Evolutionary conservation across 768 basidiomycete genomes (phyloP).

Genomic region (Trametes maxima): DNA sequence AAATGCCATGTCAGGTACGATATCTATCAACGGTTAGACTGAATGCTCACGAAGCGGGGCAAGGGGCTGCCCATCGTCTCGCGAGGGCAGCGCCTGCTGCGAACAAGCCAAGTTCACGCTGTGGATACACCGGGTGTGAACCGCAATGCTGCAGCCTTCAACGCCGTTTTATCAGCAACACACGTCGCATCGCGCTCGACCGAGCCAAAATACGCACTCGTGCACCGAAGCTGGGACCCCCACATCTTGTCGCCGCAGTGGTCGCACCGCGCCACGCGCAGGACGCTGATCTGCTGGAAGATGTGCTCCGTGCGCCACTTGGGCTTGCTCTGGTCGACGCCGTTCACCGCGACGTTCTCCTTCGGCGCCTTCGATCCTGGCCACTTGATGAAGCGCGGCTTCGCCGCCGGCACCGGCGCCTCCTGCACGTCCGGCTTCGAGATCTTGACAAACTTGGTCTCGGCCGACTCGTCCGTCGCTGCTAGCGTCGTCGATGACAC

Average conservation of each 20-base stretch:
- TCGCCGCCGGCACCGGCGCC: constrained; percentile 44
- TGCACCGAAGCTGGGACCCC: constrained; percentile 93
- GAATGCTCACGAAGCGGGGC: constrained; percentile 36
- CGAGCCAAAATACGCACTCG: constrained; percentile 56
- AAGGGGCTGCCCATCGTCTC: constrained; percentile 34
- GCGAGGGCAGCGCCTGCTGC: constrained; percentile 44
- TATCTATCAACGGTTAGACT: not conserved
- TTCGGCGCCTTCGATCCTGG: constrained; percentile 54
- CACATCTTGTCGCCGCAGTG: constrained; percentile 98
- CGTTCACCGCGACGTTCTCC: constrained; percentile 38
- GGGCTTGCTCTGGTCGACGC: constrained; percentile 28
- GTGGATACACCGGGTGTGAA: constrained; percentile 84
- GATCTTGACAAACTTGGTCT: constrained; percentile 45
- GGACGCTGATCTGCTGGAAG: constrained; percentile 87
- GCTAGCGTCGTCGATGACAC: constrained; percentile 47
- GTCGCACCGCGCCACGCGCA: constrained; percentile 91
- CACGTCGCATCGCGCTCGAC: not conserved
- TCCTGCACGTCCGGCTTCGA: constrained; percentile 41
- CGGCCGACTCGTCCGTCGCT: constrained; percentile 49
- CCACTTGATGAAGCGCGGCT: constrained; percentile 69
- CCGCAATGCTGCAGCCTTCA: constrained; percentile 79
- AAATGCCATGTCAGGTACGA: constrained; percentile 11
- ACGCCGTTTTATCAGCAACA: not conserved
- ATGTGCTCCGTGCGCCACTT: constrained; percentile 59
- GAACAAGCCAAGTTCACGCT: constrained; percentile 69